These are phyloP conservation scores for Trichoderma atroviride DNA, from an alignment of 2,329 filamentous ascomycete species.

Conservation along the genomic window DNA sequence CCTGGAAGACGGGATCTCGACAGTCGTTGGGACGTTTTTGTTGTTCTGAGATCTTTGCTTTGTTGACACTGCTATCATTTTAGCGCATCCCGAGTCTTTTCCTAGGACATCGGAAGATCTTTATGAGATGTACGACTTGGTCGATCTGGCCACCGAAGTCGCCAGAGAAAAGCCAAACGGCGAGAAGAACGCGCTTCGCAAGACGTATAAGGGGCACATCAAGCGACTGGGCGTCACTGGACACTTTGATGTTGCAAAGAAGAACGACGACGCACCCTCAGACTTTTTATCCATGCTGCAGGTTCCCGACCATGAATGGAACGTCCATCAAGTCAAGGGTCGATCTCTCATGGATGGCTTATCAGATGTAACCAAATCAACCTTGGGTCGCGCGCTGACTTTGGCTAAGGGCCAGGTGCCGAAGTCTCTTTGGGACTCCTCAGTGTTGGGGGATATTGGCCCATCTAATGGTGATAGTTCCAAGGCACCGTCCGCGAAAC, in stretches of 20 bases:
- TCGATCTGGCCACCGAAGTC: slow-evolving; percentile 60
- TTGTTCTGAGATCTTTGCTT: slow-evolving; percentile 37
- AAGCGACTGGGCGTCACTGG: slow-evolving; percentile 64
- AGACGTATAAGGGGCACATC: slow-evolving; percentile 70
- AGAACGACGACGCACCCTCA: slow-evolving; percentile 54
- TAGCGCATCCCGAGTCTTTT: slow-evolving; percentile 53
- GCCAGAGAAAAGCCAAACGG: slow-evolving; percentile 66
- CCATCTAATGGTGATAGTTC: slow-evolving; percentile 45
- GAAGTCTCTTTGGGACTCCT: slow-evolving; percentile 58
- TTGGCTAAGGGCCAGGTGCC: slow-evolving; percentile 62
- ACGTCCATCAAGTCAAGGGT: slow-evolving; percentile 55
- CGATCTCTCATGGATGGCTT: slow-evolving; percentile 60
- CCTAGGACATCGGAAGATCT: slow-evolving; percentile 59
- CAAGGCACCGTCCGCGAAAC: slow-evolving; percentile 49
- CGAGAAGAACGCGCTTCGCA: slow-evolving; percentile 67
- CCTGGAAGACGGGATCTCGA: slow-evolving; percentile 33
- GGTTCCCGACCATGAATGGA: slow-evolving; percentile 60
- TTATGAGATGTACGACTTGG: slow-evolving; percentile 60
- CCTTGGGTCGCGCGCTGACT: slow-evolving; percentile 54
- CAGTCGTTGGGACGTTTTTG: slow-evolving; percentile 34
- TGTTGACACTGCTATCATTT: slow-evolving; percentile 50
- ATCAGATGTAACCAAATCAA: slow-evolving; percentile 46
- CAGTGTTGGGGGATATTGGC: slow-evolving; percentile 60
- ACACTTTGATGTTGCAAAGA: slow-evolving; percentile 61
- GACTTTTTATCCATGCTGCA: slow-evolving; percentile 57